Base-by-base conservation (phyloP, 2,329 filamentous ascomycete genomes). In the Alternaria postmessia region DNA sequence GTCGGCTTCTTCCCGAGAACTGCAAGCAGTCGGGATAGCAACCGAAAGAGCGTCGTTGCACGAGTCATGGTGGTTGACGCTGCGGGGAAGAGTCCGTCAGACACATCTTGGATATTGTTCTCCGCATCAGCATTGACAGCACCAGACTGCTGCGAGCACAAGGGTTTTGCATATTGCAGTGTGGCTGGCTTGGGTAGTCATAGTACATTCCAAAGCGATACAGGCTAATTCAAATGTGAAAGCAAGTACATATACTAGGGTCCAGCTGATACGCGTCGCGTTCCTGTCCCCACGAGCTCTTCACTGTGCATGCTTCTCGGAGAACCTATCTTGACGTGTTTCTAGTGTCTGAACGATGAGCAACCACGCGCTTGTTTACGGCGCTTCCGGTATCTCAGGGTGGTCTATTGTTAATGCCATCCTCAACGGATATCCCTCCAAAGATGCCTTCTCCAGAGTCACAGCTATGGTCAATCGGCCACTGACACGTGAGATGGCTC, bases 391-490 rank as follows among this genome's bases (percentile, higher is more conserved):
- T n/a, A 81, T 84, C 53, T 80, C 81, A 3, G 82, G 82, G 38
- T 85, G 82, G 82, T 79, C 82, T 7, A 79, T 85, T 53, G 80
- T 82, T 16, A 84, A 83, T 52, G 77, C 81, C 53, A 81, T 84
- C 39, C 71, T 84, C 12, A 70, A 81, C 44, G 80, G 75, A 52
- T 84, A 84, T 59, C 83, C 82, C 4, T 75, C 71, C 22, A 75
- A 78, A n/a, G 76, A 79, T 54, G 74, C 70, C 4, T 85, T 83
- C 65, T 75, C 67, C 24, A 80, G 78, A 34, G 80, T 85, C 6
- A 80, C 81, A 12, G 83, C 82, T 7, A 77, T 84, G 48, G 82
- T 82, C 2, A 85, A 85, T 59, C 75, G 82, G 20, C 81, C 82
- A 3, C 57, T 78, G 26, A 73, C 71, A 22, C 57, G 69, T 22